Evolutionary conservation across 2,329 filamentous ascomycete species (phyloP), one percentile per base, ranked within the genome.

Genomic region (Fusarium proliferatum): DNA sequence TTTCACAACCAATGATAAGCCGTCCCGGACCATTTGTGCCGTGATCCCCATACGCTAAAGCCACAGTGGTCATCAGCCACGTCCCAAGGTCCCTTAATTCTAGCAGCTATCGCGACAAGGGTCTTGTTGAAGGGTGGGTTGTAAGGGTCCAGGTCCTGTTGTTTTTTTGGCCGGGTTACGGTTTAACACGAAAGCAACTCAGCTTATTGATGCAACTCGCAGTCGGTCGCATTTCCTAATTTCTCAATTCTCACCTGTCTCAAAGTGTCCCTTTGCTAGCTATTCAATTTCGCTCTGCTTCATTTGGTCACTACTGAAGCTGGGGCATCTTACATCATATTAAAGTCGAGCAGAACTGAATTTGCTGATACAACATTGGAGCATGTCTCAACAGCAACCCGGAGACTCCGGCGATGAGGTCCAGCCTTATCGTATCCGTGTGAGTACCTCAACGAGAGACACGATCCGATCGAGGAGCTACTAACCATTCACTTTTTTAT

Each of bases 371-470:
- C 60, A 69, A 33, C 39, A 42, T 41, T 48, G 5, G 33, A 58
- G 15, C 41, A 69, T 69, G 67, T 62, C 64, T 39, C 64, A 69
- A 73, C 62, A 79, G 49, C 74, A 80, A 38, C 55, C 66, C 21
- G 74, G 63, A 46, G 64, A 72, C 34, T 66, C 74, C 55, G 80
- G 80, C 21, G 83, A 87, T 48, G 86, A 88, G 69, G 78, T 90
- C 48, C 86, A 85, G 77, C 85, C 86, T 57, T 90, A 91, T 81
- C 87, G 82, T 64, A 87, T 90, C 61, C 88, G 88, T 79, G 89
- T 90, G 77, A 84, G 88, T 82, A 41, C 36, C 51, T 41, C 34
- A 43, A 51, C 33, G n/a, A 33, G 43, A 41, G n/a, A 28, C 28
- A 23, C 21, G 21, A n/a, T 36, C 19, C 30, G 28, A 49, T 49